Conservation (phyloP, 441 rosid species). For the Capsella rubella region DNA sequence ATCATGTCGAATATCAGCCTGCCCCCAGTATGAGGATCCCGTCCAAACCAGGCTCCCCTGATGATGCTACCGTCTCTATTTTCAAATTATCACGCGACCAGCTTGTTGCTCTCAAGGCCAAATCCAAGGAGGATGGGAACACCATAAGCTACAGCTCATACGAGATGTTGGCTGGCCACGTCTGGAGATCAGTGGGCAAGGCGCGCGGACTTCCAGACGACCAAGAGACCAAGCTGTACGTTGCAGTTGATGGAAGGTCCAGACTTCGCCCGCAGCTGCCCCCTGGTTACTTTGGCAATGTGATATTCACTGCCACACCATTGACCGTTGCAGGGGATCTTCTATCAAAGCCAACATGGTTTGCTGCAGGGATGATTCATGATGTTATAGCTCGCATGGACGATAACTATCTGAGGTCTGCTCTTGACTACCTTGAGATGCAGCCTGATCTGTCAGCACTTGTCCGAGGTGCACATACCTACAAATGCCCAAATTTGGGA, state of each 20-base stretch:
- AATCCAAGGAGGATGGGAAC: conserved; percentile 81
- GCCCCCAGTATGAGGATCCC: conserved; percentile 71
- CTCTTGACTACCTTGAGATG: conserved; percentile 93
- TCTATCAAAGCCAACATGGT: conserved; percentile 83
- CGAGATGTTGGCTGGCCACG: conserved; percentile 93
- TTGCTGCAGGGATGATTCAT: conserved; percentile 79
- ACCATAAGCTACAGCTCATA: conserved; percentile 79
- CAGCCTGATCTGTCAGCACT: conserved; percentile 87
- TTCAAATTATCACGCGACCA: conserved; percentile 77
- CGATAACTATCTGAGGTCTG: conserved; percentile 83
- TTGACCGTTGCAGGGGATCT: conserved; percentile 78
- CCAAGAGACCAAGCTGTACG: conserved; percentile 82
- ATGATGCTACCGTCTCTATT: conserved; percentile 65
- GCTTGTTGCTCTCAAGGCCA: conserved; percentile 76
- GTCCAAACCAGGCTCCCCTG: conserved; percentile 49
- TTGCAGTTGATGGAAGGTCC: conserved; percentile 90
- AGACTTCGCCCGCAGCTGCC: conserved; percentile 82
- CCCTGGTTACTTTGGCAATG: conserved; percentile 92
- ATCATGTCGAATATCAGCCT: conserved; percentile 84
- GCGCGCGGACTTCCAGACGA: conserved; percentile 79
- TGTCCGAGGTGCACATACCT: conserved; percentile 93
- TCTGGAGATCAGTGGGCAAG: conserved; percentile 79
- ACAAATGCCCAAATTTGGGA: conserved; percentile 87
- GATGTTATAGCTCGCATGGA: conserved; percentile 86
- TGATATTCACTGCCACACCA: conserved; percentile 92